Evolutionary conservation across 2,329 filamentous ascomycete genomes (phyloP), one percentile per base, ranked within the genome.

Genomic region (Parastagonospora avenae): DNA sequence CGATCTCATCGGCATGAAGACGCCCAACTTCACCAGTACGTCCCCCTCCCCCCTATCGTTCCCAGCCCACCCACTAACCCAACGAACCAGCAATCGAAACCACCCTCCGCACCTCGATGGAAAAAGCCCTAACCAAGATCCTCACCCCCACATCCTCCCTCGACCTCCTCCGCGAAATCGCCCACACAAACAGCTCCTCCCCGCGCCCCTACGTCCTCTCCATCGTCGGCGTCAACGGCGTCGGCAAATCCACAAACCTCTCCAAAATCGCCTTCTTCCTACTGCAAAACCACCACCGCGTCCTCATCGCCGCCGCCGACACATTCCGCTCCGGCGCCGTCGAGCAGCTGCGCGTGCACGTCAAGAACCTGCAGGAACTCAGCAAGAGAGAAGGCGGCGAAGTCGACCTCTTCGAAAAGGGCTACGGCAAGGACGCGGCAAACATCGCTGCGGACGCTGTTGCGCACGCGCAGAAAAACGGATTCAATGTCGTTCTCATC

Each of bases 211-310:
- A 97, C 71, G 93, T 97, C 66, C 95, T 99, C 71, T 97, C 92
- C 50, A 96, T 99, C 55, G 94, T 99, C 37, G 94, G 94, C 55
- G 94, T 99, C 71, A 99, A 99, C 73, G 94, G 94, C 46, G 94
- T 99, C 32, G 94, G 94, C 69, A 99, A 99, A 78, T 97, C 92
- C 12, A 99, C 94, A 45, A 97, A 97, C 71, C 82, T 99, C 32
- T 93, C 91, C 74, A 99, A 99, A 76, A 96, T 99, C 61, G 96
- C 92, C 74, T 99, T 94, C 77, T 99, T 99, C 79, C 81, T 99
- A 32, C 81, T 99, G 29, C 93, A 99, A 75, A 99, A 99, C 80
- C 92, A 95, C 72, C 95, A 96, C 80, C 90, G 90, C 68, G 92
- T 99, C 12, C 83, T 99, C 50, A 91, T 99, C 60, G 93, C 91